These are phyloP conservation scores for Platismatia glauca DNA, from an alignment of 495 filamentous ascomycete genomes.

Conservation along the genomic window DNA sequence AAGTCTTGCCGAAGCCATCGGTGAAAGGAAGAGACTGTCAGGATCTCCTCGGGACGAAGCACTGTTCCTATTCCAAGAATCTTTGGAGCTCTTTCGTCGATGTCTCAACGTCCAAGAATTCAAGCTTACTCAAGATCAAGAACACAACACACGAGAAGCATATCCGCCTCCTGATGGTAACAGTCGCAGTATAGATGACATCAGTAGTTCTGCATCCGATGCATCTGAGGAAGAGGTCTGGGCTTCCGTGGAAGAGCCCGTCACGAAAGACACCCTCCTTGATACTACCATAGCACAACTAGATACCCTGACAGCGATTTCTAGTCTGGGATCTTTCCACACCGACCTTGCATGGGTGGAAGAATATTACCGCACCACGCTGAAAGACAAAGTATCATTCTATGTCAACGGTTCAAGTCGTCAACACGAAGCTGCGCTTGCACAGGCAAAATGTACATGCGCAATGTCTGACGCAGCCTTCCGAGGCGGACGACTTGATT, in stretches of 20 bases:
- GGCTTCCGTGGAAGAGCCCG: conserved; percentile 52
- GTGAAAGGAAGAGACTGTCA: conserved; percentile 37
- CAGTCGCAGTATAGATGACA: conserved; percentile 7
- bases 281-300: conserved; percentile 57
- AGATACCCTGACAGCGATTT: conserved; percentile 47
- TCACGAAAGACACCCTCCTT: conserved; percentile 52
- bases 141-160: conserved; percentile 29
- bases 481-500: conserved; percentile 37
- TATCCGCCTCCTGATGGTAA: conserved; percentile 15
- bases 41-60: conserved; percentile 36
- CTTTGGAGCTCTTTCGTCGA: conserved; percentile 52
- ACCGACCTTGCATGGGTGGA: conserved; percentile 46
- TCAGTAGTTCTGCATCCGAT: conserved; percentile 15
- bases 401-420: conserved; percentile 39
- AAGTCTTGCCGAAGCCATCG: conserved; percentile 50
- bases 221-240: conserved; percentile 46
- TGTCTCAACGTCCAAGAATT: conserved; percentile 53
- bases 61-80: conserved; percentile 48
- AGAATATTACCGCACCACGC: conserved; percentile 39
- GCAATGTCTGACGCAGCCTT: conserved; percentile 49
- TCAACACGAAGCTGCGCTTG: conserved; percentile 44
- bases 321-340: conserved; percentile 41
- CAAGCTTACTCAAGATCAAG: conserved; percentile 45
- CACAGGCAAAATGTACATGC: conserved; percentile 44
- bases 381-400: conserved; percentile 38